phyloP scores from a whole-genome alignment of 1,284 basidiomycete genomes.

The Termitomyces sp. region DNA sequence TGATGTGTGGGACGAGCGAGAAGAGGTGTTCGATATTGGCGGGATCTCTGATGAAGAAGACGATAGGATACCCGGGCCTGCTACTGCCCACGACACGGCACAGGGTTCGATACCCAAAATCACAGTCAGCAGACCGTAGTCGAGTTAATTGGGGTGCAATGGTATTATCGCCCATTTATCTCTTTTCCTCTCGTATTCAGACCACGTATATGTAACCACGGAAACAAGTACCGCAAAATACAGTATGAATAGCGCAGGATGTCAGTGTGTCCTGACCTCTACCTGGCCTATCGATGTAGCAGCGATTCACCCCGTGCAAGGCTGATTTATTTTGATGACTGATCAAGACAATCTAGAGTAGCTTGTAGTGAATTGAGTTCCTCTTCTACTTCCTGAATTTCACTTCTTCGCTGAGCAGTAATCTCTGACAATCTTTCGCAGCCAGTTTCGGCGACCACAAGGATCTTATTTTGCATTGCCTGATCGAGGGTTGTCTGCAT shows the following conservation, averaged over 20 bases:
- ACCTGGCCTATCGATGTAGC: background rate
- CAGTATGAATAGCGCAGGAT: background rate
- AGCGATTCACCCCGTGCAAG: background rate
- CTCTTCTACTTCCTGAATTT: constrained; percentile 42
- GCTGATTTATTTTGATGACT: constrained; percentile 4
- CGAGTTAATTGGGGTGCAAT: background rate
- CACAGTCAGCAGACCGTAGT: constrained; percentile 13
- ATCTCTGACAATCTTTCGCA: constrained; percentile 42
- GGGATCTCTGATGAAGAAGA: constrained; percentile 54
- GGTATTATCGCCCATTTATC: constrained; percentile 4
- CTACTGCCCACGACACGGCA: background rate
- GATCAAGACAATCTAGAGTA: constrained; percentile 25
- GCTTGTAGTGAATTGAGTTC: constrained; percentile 32
- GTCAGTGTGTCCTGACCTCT: background rate
- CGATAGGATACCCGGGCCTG: constrained; percentile 17
- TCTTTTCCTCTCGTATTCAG: constrained; percentile 2
- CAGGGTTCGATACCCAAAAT: constrained; percentile 18
- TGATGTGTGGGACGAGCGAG: constrained; percentile 74
- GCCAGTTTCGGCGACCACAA: constrained; percentile 37
- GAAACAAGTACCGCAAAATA: constrained; percentile 2
- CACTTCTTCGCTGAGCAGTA: constrained; percentile 42
- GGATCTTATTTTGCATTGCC: constrained; percentile 43
- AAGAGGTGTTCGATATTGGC: constrained; percentile 72
- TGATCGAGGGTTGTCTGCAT: constrained; percentile 40
- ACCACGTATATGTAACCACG: constrained; percentile 2